Conservation (phyloP, 257 asterid genomes). For the Nicotiana tabacum region DNA sequence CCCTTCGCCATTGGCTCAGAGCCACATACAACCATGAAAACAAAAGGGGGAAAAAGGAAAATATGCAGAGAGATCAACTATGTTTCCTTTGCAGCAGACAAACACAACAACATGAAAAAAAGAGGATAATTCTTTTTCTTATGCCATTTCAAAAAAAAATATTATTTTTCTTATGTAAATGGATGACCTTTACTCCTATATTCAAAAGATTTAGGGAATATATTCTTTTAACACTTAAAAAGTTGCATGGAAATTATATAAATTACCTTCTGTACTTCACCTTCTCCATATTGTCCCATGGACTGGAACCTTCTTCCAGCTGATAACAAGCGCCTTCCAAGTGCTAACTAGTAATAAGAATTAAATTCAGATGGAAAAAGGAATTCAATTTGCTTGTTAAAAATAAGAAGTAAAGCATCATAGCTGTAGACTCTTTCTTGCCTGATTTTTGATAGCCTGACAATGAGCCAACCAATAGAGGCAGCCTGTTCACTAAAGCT, state of each 20-base stretch:
- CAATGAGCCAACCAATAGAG: conserved; percentile 38
- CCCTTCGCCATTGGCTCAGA: neutral
- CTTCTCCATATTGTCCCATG: conserved; percentile 90
- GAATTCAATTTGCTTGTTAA: neutral
- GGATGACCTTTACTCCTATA: neutral
- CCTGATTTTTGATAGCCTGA: conserved; percentile 61
- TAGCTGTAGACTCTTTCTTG: conserved; percentile 27
- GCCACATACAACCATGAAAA: neutral
- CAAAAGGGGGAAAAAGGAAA: neutral
- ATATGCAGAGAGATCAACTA: neutral
- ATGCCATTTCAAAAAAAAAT: no score
- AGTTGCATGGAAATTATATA: neutral
- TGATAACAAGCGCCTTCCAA: conserved; percentile 78
- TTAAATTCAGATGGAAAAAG: conserved; percentile 23
- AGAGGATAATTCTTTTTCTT: neutral
- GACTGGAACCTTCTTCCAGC: conserved; percentile 93
- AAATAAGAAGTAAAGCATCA: neutral
- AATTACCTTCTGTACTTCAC: conserved; percentile 76
- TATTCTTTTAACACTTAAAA: neutral
- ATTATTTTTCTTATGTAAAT: no score
- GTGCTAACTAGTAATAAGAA: conserved; percentile 62
- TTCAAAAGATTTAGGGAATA: neutral
- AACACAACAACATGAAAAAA: neutral
- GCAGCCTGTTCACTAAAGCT: conserved; percentile 54
- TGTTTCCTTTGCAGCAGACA: neutral